Evolutionary conservation across 192 early-diverging fungal species (phyloP).

Genomic region (Chytriomyces hyalinus): DNA sequence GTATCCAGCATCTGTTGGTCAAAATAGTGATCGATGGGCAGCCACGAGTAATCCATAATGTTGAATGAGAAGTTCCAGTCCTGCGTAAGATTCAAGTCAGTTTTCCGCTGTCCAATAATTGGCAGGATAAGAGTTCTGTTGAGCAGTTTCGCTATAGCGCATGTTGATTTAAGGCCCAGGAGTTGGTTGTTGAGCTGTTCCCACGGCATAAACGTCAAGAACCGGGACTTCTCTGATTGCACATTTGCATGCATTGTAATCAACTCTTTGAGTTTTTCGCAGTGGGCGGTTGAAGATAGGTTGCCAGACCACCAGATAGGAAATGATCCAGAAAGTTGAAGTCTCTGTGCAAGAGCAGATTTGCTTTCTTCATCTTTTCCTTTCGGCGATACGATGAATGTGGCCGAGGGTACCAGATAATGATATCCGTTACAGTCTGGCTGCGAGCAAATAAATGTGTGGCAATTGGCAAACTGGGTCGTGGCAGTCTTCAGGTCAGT

Average conservation of each 20-base stretch:
- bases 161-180: slow-evolving; percentile 41
- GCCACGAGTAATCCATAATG: slow-evolving; percentile 32
- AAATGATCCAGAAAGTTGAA: no score
- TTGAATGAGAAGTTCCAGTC: slow-evolving; percentile 36
- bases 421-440: neutral
- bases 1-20: slow-evolving; percentile 14
- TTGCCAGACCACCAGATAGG: no score
- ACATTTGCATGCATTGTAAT: neutral
- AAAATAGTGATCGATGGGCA: slow-evolving; percentile 39
- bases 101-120: slow-evolving; percentile 36
- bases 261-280: neutral
- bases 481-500: no score
- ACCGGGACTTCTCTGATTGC: neutral
- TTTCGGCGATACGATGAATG: neutral
- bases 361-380: no score
- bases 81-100: neutral
- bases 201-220: slow-evolving; percentile 47
- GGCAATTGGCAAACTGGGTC: neutral
- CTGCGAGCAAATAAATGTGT: neutral
- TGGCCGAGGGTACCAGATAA: neutral
- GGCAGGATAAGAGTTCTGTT: slow-evolving; percentile 44
- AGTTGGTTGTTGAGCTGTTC: slow-evolving; percentile 53
- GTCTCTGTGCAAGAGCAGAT: no score
- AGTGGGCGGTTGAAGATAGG: no score
- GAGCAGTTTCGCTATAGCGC: slow-evolving; percentile 38